Conservation (phyloP, 202 grass and related monocot genomes). For the Cymbopogon flexuosus region DNA sequence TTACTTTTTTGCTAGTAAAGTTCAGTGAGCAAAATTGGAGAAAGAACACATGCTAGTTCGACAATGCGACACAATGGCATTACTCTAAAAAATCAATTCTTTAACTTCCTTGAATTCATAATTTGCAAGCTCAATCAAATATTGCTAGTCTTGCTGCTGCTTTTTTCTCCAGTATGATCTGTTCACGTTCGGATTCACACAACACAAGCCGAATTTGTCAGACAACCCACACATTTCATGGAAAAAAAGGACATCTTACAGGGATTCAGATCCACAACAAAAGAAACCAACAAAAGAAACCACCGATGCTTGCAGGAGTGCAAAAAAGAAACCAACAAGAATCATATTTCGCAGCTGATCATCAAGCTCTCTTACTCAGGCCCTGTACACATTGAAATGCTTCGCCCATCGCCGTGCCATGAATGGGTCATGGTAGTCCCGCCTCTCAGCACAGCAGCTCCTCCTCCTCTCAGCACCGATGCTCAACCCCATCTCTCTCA, state of each 20-base stretch:
- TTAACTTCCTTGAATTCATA: background rate
- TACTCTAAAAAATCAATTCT: background rate
- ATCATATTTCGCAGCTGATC: slow-evolving; percentile 12
- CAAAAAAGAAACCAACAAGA: slow-evolving; percentile 37
- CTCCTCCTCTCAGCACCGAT: slow-evolving; percentile 45
- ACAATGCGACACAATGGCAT: background rate
- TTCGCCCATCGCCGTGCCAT: slow-evolving; percentile 88
- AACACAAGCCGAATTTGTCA: slow-evolving; percentile 16
- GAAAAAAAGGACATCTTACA: slow-evolving; percentile 9
- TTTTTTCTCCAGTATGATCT: background rate
- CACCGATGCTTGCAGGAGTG: slow-evolving; percentile 33
- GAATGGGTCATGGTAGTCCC: slow-evolving; percentile 80
- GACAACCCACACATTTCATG: slow-evolving; percentile 32
- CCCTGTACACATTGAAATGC: slow-evolving; percentile 79
- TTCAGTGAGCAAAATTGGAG: background rate
- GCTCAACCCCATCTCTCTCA: slow-evolving; percentile 35
- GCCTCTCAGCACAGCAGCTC: slow-evolving; percentile 53
- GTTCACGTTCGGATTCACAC: slow-evolving; percentile 22
- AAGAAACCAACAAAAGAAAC: background rate
- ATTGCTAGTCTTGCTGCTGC: background rate
- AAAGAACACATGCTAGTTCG: background rate
- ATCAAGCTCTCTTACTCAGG: slow-evolving; percentile 26
- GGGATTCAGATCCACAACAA: slow-evolving; percentile 28
- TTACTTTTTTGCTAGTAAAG: background rate
- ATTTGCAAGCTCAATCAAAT: background rate